phyloP scores from a whole-genome alignment of 1,139 yeast genomes.

The Taphrina wiesneri region DNA sequence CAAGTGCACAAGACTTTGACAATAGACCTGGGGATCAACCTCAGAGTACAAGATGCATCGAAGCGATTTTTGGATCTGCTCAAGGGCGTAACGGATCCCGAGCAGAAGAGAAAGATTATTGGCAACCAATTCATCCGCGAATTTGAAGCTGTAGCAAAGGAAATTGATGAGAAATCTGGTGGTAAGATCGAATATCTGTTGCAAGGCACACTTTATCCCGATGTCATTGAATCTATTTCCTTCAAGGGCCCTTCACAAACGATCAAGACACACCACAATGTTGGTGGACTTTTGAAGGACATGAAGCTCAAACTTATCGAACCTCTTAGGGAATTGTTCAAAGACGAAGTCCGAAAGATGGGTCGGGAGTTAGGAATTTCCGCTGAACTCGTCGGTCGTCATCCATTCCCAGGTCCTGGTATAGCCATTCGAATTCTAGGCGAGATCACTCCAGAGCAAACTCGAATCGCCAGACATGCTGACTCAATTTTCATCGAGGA shows the following conservation, averaged over 20 bases:
- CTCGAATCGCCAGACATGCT: constrained; percentile 95
- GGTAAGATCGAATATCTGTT: constrained; percentile 87
- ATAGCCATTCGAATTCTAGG: constrained; percentile 97
- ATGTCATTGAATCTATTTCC: constrained; percentile 95
- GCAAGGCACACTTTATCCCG: constrained; percentile 98
- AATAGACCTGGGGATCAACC: constrained; percentile 89
- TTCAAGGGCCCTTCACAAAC: constrained; percentile 99
- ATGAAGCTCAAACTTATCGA: constrained; percentile 98
- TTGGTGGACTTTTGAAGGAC: constrained; percentile 94
- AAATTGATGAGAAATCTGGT: constrained; percentile 73
- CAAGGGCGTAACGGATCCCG: constrained; percentile 96
- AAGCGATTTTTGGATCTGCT: constrained; percentile 83
- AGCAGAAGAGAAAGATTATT: constrained; percentile 96
- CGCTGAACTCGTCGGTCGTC: constrained; percentile 98
- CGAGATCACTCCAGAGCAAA: constrained; percentile 89
- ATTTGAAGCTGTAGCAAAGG: constrained; percentile 68
- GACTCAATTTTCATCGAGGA: constrained; percentile 94
- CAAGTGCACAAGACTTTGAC: constrained; percentile 84
- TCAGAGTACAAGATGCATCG: constrained; percentile 91
- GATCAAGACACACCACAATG: constrained; percentile 98
- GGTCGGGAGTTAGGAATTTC: constrained; percentile 96
- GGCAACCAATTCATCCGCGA: constrained; percentile 98
- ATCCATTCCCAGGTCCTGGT: constrained; percentile 99
- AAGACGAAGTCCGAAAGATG: constrained; percentile 95
- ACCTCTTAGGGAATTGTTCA: constrained; percentile 96